phyloP scores from a whole-genome alignment of 1,284 basidiomycete genomes.

The Melampsora occidentalis region DNA sequence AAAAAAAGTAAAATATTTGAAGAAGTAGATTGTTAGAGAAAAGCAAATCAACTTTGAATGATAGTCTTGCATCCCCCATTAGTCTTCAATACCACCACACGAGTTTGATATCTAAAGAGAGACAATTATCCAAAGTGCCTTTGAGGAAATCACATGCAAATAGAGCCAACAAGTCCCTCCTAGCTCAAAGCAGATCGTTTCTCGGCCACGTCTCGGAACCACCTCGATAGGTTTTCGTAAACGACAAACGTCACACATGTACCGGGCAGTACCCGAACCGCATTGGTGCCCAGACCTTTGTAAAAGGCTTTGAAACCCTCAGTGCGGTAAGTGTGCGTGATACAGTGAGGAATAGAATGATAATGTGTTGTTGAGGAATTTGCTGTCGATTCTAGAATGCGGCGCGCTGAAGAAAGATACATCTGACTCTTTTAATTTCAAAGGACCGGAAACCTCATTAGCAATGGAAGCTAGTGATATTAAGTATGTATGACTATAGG shows the following conservation, averaged over 20 bases:
- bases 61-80: too few relatives aligned
- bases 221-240: slow-evolving; percentile 73
- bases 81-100: too few relatives aligned
- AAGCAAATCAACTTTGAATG: too few relatives aligned
- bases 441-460: background rate
- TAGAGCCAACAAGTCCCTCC: too few relatives aligned
- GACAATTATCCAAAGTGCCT: too few relatives aligned
- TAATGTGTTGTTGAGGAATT: slow-evolving; percentile 58
- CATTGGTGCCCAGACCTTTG: slow-evolving; percentile 90
- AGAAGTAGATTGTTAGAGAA: too few relatives aligned
- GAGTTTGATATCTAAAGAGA: too few relatives aligned
- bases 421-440: slow-evolving; percentile 14
- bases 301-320: slow-evolving; percentile 88
- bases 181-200: too few relatives aligned
- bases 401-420: slow-evolving; percentile 55
- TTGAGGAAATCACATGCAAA: too few relatives aligned
- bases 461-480: background rate
- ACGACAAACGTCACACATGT: slow-evolving; percentile 98
- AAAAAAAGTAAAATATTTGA: too few relatives aligned
- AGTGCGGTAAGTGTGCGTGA: slow-evolving; percentile 72
- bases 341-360: slow-evolving; percentile 75
- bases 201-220: slow-evolving; percentile 19
- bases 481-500: slow-evolving; percentile 2
- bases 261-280: slow-evolving; percentile 91
- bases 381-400: slow-evolving; percentile 61